Conservation (phyloP, 129 eudicot species). For the Pseudognaphalium luteoalbum region DNA sequence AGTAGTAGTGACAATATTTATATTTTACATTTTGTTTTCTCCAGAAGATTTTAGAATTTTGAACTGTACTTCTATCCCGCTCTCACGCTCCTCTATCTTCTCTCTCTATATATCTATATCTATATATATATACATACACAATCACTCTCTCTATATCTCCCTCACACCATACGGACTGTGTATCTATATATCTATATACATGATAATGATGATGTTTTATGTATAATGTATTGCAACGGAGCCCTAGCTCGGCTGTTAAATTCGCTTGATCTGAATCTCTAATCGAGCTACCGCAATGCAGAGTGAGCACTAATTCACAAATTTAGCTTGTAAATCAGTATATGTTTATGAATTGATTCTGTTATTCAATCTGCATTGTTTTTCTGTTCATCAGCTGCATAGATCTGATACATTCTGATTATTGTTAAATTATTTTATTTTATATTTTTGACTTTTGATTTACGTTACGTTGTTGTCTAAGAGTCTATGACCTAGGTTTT, state of each 20-base stretch:
- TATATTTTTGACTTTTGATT: background rate
- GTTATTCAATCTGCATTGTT: slow-evolving; percentile 5
- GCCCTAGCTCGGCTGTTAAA: slow-evolving; percentile 35
- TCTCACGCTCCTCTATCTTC: slow-evolving; percentile 48
- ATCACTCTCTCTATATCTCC: background rate
- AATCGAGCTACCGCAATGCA: slow-evolving; percentile 36
- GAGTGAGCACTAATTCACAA: background rate
- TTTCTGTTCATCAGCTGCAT: slow-evolving; percentile 14
- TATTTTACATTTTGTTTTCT: slow-evolving; percentile 2
- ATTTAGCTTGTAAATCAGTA: background rate
- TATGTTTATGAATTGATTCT: slow-evolving; percentile 2
- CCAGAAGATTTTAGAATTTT: slow-evolving; percentile 34
- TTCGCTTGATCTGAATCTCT: slow-evolving; percentile 20
- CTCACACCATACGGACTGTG: background rate
- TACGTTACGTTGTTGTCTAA: background rate
- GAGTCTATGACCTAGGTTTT: background rate
- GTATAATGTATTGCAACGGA: slow-evolving; percentile 21
- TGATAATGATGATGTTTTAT: background rate
- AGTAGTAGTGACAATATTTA: background rate
- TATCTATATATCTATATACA: slow-evolving; percentile 11
- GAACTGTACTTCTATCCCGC: slow-evolving; percentile 50
- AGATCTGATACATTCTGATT: slow-evolving; percentile 5
- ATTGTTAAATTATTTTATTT: background rate
- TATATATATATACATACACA: background rate
- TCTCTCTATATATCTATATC: background rate